Percentiles rank a stretch among this genome's conserved stretches.
Evolutionary conservation across 2,329 filamentous ascomycete species (phyloP).

Genomic region (Ophiostoma piceae): DNA sequence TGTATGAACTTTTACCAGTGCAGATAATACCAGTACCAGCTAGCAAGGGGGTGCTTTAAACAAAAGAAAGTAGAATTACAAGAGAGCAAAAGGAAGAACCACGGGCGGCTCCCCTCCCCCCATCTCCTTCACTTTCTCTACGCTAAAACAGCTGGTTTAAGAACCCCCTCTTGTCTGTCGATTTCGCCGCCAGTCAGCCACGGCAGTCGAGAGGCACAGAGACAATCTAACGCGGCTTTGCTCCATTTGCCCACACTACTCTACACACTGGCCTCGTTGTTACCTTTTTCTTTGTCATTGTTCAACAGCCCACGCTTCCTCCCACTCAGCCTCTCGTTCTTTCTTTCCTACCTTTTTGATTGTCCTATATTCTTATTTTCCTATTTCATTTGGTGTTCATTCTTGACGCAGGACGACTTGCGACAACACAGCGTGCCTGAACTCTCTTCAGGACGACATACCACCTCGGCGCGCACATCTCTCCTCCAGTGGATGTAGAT

Average conservation of each 20-base stretch:
- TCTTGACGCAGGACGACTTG: background rate
- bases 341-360: background rate
- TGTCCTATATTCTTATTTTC: background rate
- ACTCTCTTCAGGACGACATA: constrained; percentile 1
- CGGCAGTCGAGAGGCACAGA: constrained; percentile 10
- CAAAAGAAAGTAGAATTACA: constrained; percentile 9
- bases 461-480: constrained; percentile 10
- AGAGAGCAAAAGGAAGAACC: constrained; percentile 5
- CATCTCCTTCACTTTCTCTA: constrained; percentile 17
- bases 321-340: constrained; percentile 9
- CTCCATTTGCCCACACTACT: constrained; percentile 2
- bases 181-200: constrained; percentile 11
- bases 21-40: constrained; percentile 8
- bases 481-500: constrained; percentile 23
- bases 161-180: constrained; percentile 13
- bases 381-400: background rate
- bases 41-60: constrained; percentile 16
- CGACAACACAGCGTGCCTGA: background rate
- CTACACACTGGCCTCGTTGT: background rate
- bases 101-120: constrained; percentile 7
- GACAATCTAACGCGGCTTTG: constrained; percentile 14
- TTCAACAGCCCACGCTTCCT: constrained; percentile 5
- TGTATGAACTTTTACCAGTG: background rate
- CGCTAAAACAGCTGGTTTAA: constrained; percentile 18
- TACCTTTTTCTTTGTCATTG: constrained; percentile 13